Base-by-base conservation (phyloP, 2,329 filamentous ascomycete genomes). In the Epichloe hybrida region DNA sequence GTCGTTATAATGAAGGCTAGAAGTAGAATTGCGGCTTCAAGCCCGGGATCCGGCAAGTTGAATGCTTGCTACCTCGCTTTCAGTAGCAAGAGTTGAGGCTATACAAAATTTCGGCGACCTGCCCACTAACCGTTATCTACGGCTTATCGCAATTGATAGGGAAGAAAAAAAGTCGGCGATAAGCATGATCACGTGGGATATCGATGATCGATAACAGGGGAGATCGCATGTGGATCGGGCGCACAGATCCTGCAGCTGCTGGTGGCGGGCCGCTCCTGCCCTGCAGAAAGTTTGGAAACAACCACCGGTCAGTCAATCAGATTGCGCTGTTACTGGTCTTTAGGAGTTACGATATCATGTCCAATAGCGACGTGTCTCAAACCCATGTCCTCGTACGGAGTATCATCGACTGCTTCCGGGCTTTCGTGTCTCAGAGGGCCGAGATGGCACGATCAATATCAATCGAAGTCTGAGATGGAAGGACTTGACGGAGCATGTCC, bases 121-220 rank as follows among this genome's bases (percentile, higher is more conserved):
- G 51, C 52, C 48, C 46, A 51, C 54, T 38, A 48, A 20, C 11
- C 15, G 15, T 31, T 20, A 31, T 31, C n/a, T 23, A 23, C 15
- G 17, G 47, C 47, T 51, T 54, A 55, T 55, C 54, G 50, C 41
- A 36, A 48, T 12, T 12, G 36, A 56, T 21, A 21, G 20, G 20
- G 4, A 58, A 58, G 64, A 60, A 64, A 65, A 65, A 64, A 59
- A 17, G 54, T 55, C 48, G 52, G 50, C 52, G 57, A 61, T 62
- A 60, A 59, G 53, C 43, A 9, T 15, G 20, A 51, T 58, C 57
- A 61, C 57, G 59, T 59, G 57, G 55, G 51, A 40, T 31, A 5
- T 21, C 1, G 3, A 5, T 56, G 2, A 59, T 60, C 57, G 61
- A 64, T 63, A 62, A 48, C 7, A 36, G 23, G 17, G 2, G n/a